These are phyloP conservation scores for Pseudomonodictys pantanalensis DNA, from an alignment of 495 filamentous ascomycete species.

Conservation along the genomic window DNA sequence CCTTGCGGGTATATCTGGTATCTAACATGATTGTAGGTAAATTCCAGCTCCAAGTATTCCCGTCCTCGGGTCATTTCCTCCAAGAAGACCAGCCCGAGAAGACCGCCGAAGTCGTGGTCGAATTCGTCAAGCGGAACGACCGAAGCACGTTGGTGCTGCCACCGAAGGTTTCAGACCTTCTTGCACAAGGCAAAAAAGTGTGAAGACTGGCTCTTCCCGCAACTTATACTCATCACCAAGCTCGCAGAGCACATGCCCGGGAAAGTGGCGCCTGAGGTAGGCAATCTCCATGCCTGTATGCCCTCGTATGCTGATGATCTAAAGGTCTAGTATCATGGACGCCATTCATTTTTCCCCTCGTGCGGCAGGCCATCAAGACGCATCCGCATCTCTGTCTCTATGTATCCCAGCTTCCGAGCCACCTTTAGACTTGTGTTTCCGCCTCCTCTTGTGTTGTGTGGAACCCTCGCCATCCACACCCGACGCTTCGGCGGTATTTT, in stretches of 20 bases:
- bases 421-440: slow-evolving; percentile 37
- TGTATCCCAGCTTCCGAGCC: not conserved
- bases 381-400: not conserved
- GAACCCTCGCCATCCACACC: slow-evolving; percentile 7
- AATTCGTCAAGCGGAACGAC: slow-evolving; percentile 91
- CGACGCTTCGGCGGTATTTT: not conserved
- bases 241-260: no score
- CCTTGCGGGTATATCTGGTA: not conserved
- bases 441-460: slow-evolving; percentile 35
- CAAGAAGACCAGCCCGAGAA: slow-evolving; percentile 92
- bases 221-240: no score
- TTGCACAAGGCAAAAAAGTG: slow-evolving; percentile 47
- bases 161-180: slow-evolving; percentile 74
- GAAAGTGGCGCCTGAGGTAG: no score
- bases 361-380: not conserved
- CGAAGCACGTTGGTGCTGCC: slow-evolving; percentile 78
- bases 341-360: no score
- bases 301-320: no score
- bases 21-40: slow-evolving; percentile 58
- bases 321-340: no score
- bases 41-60: slow-evolving; percentile 92
- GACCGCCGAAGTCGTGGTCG: slow-evolving; percentile 70
- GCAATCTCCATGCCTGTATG: no score
- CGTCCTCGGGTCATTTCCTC: slow-evolving; percentile 92
- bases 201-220: slow-evolving; percentile 7